phyloP scores from a whole-genome alignment of 768 basidiomycete genomes.

The Austroboletus eburneus region DNA sequence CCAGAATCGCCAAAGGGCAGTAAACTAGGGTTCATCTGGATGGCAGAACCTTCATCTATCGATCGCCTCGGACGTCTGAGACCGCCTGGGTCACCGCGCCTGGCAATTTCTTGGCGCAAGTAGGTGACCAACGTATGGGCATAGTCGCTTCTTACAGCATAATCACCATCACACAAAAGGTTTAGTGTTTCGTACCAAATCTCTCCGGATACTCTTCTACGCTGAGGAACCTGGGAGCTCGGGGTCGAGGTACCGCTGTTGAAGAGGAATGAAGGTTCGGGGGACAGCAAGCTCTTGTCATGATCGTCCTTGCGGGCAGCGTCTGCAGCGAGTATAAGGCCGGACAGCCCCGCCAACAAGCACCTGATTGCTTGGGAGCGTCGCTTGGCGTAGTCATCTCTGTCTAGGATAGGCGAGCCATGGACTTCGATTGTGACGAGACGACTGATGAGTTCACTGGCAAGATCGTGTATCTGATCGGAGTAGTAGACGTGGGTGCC shows the following conservation, averaged over 20 bases:
- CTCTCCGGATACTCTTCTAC: slow-evolving; percentile 71
- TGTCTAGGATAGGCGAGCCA: slow-evolving; percentile 44
- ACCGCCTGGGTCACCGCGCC: slow-evolving; percentile 45
- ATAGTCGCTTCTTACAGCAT: slow-evolving; percentile 76
- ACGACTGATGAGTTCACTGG: slow-evolving; percentile 75
- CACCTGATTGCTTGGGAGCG: slow-evolving; percentile 67
- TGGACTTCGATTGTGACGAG: slow-evolving; percentile 68
- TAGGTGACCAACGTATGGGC: slow-evolving; percentile 70
- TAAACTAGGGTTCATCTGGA: slow-evolving; percentile 42
- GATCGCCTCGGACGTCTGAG: slow-evolving; percentile 43
- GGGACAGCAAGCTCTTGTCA: slow-evolving; percentile 10
- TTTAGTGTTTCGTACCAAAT: slow-evolving; percentile 90
- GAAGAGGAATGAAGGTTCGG: slow-evolving; percentile 25
- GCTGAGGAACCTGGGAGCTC: slow-evolving; percentile 41
- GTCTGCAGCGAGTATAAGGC: slow-evolving; percentile 64
- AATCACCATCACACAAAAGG: slow-evolving; percentile 75
- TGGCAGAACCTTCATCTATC: slow-evolving; percentile 44
- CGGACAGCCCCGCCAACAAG: slow-evolving; percentile 64
- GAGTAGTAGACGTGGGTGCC: slow-evolving; percentile 93
- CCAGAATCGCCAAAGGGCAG: slow-evolving; percentile 56
- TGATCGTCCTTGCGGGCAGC: slow-evolving; percentile 25
- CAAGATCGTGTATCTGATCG: slow-evolving; percentile 92
- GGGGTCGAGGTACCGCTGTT: slow-evolving; percentile 26
- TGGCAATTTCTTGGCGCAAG: slow-evolving; percentile 70
- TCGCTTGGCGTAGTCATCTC: slow-evolving; percentile 35